phyloP scores from a whole-genome alignment of 768 basidiomycete genomes.

The Russula olivacea region DNA sequence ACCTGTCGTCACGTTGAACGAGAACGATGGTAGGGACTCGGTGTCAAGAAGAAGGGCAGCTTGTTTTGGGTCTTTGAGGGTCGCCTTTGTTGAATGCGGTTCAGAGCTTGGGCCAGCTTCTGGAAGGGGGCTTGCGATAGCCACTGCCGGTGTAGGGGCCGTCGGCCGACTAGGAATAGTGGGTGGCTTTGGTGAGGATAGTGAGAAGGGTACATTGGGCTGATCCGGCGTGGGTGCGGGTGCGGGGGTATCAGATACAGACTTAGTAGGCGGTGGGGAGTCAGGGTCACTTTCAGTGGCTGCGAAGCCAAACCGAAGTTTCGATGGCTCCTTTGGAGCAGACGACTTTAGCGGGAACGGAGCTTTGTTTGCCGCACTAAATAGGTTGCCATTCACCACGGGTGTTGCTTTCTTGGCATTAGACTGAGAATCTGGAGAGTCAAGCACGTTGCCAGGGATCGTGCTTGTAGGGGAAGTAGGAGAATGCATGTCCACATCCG shows the following conservation, averaged over 20 bases:
- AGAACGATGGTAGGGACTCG: constrained; percentile 43
- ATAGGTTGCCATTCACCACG: constrained; percentile 26
- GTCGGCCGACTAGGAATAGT: neutral
- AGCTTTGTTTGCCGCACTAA: constrained; percentile 27
- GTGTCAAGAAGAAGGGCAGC: constrained; percentile 30
- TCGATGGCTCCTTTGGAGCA: constrained; percentile 72
- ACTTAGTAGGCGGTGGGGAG: constrained; percentile 10
- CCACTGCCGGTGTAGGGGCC: neutral
- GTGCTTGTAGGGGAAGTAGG: constrained; percentile 22
- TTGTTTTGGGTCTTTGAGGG: constrained; percentile 36
- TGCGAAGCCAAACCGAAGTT: constrained; percentile 66
- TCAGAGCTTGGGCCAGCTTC: constrained; percentile 4
- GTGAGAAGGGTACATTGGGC: neutral
- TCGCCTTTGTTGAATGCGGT: constrained; percentile 3
- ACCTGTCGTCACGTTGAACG: constrained; percentile 31
- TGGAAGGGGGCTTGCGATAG: neutral
- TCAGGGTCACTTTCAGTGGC: constrained; percentile 41
- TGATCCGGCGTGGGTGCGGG: neutral
- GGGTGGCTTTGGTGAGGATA: neutral
- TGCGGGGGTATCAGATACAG: neutral
- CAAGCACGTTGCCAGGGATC: constrained; percentile 38
- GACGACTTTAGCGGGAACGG: constrained; percentile 41
- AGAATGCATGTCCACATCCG: constrained; percentile 33
- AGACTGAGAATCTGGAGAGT: constrained; percentile 34
- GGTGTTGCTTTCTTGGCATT: constrained; percentile 18